Base-by-base conservation (phyloP, 2,329 filamentous ascomycete species). In the Hymenoscyphus scutula region DNA sequence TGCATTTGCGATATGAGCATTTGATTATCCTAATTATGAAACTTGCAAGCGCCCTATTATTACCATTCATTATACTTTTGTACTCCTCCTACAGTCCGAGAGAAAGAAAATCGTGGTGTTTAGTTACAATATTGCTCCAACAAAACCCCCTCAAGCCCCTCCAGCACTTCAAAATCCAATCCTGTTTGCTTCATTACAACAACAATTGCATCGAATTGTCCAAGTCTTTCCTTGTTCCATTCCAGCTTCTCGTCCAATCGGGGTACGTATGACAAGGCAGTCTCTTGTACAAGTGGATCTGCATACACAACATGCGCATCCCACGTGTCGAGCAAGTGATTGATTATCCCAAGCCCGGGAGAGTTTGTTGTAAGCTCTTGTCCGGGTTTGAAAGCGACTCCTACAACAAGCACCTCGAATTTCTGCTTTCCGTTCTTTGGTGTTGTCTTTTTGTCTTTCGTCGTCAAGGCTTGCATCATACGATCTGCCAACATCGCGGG, bases 311-410 rank as follows among this genome's bases (percentile, higher is more conserved):
- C 56, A 19, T 58, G 32, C 19, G 37, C 56, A 17, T 45, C 23
- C 38, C 19, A 45, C 2, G 23, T 27, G 19, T 58, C 17, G 13
- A 58, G 32, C 6, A 58, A 37, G n/a, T 25, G 23, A 15, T 32
- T 58, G 34, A 48, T 37, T 29, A 58, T 25, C 19, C 38, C 56
- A 29, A 58, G 37, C 8, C 56, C 64, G 11, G 64, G 64, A 10
- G 64, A 65, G 29, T 59, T 56, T 6, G 38, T 56, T 19, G 54
- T 15, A 10, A 59, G n/a, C 7, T 30, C 41, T 58, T 65, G 64
- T n/a, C 64, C 64, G 11, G 55, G 58, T 30, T 65, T 65, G 34
- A 65, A 65, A 8, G 54, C 64, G 4, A 65, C 54, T 38, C 64
- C 64, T 10, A 60, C 64, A 2, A 65, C 64, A 27, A 63, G 41